Percentiles rank a stretch among this genome's conserved stretches.
phyloP scores from a whole-genome alignment of 2,329 filamentous ascomycete genomes.

The Fusarium hostae region DNA sequence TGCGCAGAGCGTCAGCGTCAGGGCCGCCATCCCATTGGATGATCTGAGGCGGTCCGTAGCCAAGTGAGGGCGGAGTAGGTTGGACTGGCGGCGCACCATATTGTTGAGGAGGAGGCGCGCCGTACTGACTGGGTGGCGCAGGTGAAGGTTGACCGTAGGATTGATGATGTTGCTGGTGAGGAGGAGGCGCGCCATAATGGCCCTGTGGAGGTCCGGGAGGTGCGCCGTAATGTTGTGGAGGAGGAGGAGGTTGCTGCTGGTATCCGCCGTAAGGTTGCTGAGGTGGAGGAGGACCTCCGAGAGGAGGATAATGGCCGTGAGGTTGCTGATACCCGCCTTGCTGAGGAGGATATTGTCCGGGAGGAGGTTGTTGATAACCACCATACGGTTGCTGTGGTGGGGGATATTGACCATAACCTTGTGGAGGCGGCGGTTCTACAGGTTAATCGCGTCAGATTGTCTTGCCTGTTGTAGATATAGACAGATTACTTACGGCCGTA shows the following conservation, averaged over 20 bases:
- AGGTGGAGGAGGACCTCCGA: slow-evolving; percentile 44
- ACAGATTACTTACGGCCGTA: slow-evolving; percentile 51
- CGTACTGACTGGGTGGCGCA: slow-evolving; percentile 46
- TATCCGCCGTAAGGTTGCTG: slow-evolving; percentile 47
- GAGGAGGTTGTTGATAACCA: slow-evolving; percentile 51
- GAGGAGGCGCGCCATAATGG: slow-evolving; percentile 56
- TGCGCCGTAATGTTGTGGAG: slow-evolving; percentile 46
- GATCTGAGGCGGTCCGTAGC: slow-evolving; percentile 78
- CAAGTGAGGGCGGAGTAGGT: slow-evolving; percentile 74
- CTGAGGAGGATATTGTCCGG: slow-evolving; percentile 45
- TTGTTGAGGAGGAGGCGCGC: slow-evolving; percentile 47
- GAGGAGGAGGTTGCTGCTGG: slow-evolving; percentile 49
- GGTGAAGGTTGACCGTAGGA: slow-evolving; percentile 41
- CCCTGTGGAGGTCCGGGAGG: slow-evolving; percentile 48
- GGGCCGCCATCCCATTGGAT: slow-evolving; percentile 74
- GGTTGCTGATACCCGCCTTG: slow-evolving; percentile 52
- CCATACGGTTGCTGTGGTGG: slow-evolving; percentile 45
- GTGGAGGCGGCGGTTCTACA: slow-evolving; percentile 48
- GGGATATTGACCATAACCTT: slow-evolving; percentile 54
- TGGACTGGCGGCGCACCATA: slow-evolving; percentile 57
- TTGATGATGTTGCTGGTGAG: slow-evolving; percentile 36
- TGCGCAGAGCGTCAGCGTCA: slow-evolving; percentile 77
- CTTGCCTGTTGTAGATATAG: background rate
- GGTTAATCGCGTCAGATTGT: slow-evolving; percentile 19
- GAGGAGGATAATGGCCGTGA: slow-evolving; percentile 49